These are phyloP conservation scores for Mortierella sp. DNA, from an alignment of 371 early-diverging fungal genomes.

Conservation along the genomic window DNA sequence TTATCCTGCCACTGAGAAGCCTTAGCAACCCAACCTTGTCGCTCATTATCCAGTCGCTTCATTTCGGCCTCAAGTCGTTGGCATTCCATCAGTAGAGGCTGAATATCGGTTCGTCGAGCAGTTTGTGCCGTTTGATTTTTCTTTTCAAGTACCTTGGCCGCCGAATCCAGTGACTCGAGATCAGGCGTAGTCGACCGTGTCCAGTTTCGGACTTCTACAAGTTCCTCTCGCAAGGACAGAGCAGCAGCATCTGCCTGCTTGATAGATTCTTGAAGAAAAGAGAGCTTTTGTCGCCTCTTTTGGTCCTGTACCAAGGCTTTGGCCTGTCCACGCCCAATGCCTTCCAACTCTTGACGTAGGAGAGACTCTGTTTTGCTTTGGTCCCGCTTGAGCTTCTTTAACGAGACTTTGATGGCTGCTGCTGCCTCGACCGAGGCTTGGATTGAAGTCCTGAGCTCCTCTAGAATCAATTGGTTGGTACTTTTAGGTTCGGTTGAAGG, in stretches of 20 bases:
- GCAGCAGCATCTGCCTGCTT: constrained; percentile 44
- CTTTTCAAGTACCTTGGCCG: constrained; percentile 21
- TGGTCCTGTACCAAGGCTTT: constrained; percentile 44
- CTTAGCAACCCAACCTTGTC: constrained; percentile 24
- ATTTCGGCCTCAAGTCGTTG: constrained; percentile 34
- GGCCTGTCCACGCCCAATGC: constrained; percentile 45
- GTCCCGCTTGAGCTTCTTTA: constrained; percentile 51
- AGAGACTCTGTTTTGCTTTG: constrained; percentile 36
- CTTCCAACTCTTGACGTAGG: constrained; percentile 46
- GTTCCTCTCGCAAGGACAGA: constrained; percentile 12
- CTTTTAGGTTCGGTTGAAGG: constrained; percentile 7
- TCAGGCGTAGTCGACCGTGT: constrained; percentile 8
- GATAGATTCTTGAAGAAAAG: constrained; percentile 49
- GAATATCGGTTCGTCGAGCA: constrained; percentile 13
- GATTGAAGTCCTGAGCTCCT: constrained; percentile 31
- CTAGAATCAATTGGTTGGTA: constrained; percentile 23
- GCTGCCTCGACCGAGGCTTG: constrained; percentile 23
- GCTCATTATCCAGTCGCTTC: constrained; percentile 34
- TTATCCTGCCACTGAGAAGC: constrained; percentile 21
- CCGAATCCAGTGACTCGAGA: constrained; percentile 6
- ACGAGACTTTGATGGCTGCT: constrained; percentile 10
- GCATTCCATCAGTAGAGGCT: constrained; percentile 29
- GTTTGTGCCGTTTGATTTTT: constrained; percentile 18
- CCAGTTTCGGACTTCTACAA: constrained; percentile 13
- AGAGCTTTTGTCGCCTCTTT: constrained; percentile 48